phyloP scores from a whole-genome alignment of 306 rosid genomes.

The Leucaena leucocephala region DNA sequence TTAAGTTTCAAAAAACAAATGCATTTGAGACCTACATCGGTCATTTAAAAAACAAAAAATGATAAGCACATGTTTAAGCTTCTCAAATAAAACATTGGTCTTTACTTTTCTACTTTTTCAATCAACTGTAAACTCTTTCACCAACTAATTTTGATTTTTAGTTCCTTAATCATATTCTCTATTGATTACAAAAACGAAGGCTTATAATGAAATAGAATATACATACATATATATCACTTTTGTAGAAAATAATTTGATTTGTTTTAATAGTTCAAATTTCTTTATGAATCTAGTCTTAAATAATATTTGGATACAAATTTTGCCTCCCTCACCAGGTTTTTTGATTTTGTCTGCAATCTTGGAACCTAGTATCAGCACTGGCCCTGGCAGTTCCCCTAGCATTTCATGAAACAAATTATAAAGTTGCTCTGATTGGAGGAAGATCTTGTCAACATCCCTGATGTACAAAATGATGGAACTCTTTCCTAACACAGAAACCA shows the following conservation, averaged over 20 bases:
- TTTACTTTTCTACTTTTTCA: neutral
- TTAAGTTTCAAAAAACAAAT: neutral
- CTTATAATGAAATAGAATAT: neutral
- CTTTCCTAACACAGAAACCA: neutral
- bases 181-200: neutral
- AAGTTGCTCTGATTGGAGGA: neutral
- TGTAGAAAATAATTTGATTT: neutral
- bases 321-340: neutral
- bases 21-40: neutral
- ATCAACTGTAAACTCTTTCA: neutral
- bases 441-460: constrained; percentile 1
- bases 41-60: neutral
- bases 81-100: neutral
- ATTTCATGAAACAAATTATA: neutral
- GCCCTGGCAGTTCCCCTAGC: neutral
- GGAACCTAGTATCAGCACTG: neutral
- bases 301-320: neutral
- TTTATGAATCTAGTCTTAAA: neutral
- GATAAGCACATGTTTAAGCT: neutral
- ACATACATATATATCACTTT: too few species aligned
- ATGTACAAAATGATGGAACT: constrained; percentile 2
- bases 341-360: neutral
- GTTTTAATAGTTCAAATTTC: neutral
- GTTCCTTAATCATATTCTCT: neutral
- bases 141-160: neutral